Evolutionary conservation across 2,329 filamentous ascomycete species (phyloP).

Genomic region (Arthroderma sp.): DNA sequence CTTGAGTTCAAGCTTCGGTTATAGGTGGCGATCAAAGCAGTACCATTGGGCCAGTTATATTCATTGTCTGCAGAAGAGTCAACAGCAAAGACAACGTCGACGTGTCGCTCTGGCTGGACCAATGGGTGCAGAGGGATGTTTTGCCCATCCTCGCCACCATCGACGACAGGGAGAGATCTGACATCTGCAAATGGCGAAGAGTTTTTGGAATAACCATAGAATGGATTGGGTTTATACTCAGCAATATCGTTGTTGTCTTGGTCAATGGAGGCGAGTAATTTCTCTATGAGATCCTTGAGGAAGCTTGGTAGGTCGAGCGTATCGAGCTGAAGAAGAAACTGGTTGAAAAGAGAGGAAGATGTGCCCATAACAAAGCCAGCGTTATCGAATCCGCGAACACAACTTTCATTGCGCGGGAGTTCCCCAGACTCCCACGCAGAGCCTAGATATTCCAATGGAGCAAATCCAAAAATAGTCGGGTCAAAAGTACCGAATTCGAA

Average conservation of each 20-base stretch:
- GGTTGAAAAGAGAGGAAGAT: slow-evolving; percentile 72
- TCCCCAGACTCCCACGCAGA: slow-evolving; percentile 55
- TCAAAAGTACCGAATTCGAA: slow-evolving; percentile 70
- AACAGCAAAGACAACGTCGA: slow-evolving; percentile 71
- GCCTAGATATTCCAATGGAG: slow-evolving; percentile 56
- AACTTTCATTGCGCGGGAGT: slow-evolving; percentile 44
- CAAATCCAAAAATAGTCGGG: slow-evolving; percentile 57
- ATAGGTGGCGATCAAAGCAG: slow-evolving; percentile 60
- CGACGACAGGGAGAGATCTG: slow-evolving; percentile 54
- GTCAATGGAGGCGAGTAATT: slow-evolving; percentile 44
- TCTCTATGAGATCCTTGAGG: slow-evolving; percentile 39
- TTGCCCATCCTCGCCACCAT: slow-evolving; percentile 64
- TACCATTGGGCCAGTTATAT: slow-evolving; percentile 63
- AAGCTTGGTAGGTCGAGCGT: slow-evolving; percentile 35
- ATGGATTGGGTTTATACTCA: slow-evolving; percentile 62
- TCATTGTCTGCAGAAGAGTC: slow-evolving; percentile 63
- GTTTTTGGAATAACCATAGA: slow-evolving; percentile 49
- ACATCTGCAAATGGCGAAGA: slow-evolving; percentile 45
- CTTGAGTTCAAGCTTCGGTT: slow-evolving; percentile 45
- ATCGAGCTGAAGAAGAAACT: slow-evolving; percentile 55
- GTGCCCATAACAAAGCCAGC: slow-evolving; percentile 76
- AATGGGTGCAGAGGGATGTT: slow-evolving; percentile 69
- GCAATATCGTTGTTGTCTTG: slow-evolving; percentile 57
- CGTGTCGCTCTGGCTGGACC: slow-evolving; percentile 55
- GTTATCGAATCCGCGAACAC: slow-evolving; percentile 71